A percentile compares a stretch with the other conserved stretches of the same genome.
These are phyloP conservation scores for Alternaria novae-zelandiae DNA, from an alignment of 2,329 filamentous ascomycete species.

Conservation along the genomic window DNA sequence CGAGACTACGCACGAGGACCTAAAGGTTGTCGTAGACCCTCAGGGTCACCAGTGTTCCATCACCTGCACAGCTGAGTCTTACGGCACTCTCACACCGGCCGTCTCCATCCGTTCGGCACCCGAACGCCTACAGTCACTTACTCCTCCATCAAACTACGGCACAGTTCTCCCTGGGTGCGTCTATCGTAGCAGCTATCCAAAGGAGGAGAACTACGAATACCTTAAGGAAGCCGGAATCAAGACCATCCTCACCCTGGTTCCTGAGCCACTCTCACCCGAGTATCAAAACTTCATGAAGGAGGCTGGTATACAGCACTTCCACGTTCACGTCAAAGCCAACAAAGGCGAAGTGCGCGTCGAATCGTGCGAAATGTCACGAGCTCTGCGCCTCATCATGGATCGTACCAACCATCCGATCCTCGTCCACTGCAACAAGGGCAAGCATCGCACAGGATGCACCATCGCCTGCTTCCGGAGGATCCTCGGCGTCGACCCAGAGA, in stretches of 20 bases:
- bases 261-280: slow-evolving; percentile 54
- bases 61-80: slow-evolving; percentile 17
- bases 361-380: slow-evolving; percentile 66
- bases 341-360: slow-evolving; percentile 67
- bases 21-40: slow-evolving; percentile 21
- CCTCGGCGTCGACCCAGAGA: slow-evolving; percentile 65
- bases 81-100: slow-evolving; percentile 21
- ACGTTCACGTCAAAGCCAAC: slow-evolving; percentile 84
- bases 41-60: slow-evolving; percentile 24
- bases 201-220: slow-evolving; percentile 72
- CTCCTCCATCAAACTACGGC: slow-evolving; percentile 76
- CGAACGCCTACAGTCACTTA: slow-evolving; percentile 46
- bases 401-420: slow-evolving; percentile 78
- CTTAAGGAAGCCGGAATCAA: slow-evolving; percentile 72
- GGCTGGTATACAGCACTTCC: slow-evolving; percentile 73
- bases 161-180: slow-evolving; percentile 73
- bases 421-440: slow-evolving; percentile 93
- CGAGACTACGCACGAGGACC: slow-evolving; percentile 41
- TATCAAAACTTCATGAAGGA: slow-evolving; percentile 67
- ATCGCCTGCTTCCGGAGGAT: slow-evolving; percentile 78
- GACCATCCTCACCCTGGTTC: slow-evolving; percentile 73
- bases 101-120: slow-evolving; percentile 26
- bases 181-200: slow-evolving; percentile 83
- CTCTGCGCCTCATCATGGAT: slow-evolving; percentile 75
- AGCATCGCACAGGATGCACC: slow-evolving; percentile 91